Conservation (phyloP, 2,329 filamentous ascomycete species). For the Hortaea sp. region DNA sequence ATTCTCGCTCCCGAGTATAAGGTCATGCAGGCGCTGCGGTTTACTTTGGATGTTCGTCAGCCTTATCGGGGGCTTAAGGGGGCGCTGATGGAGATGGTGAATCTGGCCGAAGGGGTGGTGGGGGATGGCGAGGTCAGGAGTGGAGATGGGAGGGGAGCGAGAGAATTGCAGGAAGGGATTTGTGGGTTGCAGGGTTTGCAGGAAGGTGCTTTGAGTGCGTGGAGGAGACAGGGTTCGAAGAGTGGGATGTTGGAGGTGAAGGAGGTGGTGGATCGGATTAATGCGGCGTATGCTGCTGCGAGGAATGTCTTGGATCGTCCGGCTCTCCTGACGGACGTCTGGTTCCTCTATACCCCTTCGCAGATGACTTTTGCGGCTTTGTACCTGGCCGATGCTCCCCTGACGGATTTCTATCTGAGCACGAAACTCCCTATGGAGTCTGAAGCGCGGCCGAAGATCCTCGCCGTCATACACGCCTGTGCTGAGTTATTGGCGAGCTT, state of each 20-base stretch:
- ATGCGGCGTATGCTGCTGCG: slow-evolving; percentile 60
- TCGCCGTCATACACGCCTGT: slow-evolving; percentile 30
- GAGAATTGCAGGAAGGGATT: slow-evolving; percentile 14
- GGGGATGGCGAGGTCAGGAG: slow-evolving; percentile 18
- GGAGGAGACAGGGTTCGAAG: slow-evolving; percentile 5
- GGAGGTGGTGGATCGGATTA: slow-evolving; percentile 36
- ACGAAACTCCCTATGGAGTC: slow-evolving; percentile 29
- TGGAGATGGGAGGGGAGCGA: slow-evolving; percentile 8
- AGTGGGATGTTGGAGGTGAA: slow-evolving; percentile 5
- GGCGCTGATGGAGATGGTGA: slow-evolving; percentile 69
- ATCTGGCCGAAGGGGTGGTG: slow-evolving; percentile 53
- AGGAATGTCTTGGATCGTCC: slow-evolving; percentile 61
- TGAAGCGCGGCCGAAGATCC: slow-evolving; percentile 23
- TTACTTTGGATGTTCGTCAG: slow-evolving; percentile 87
- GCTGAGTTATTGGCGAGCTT: slow-evolving; percentile 28
- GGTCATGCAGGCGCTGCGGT: slow-evolving; percentile 82
- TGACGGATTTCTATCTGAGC: slow-evolving; percentile 41
- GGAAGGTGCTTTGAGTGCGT: slow-evolving; percentile 10
- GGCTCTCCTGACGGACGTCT: slow-evolving; percentile 82
- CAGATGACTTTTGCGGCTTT: slow-evolving; percentile 87
- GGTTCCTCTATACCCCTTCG: slow-evolving; percentile 89
- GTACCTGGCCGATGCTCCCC: slow-evolving; percentile 59
- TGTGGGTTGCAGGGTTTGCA: slow-evolving; percentile 9
- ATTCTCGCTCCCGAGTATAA: slow-evolving; percentile 88
- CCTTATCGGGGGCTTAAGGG: slow-evolving; percentile 83